Conservation (phyloP, 2,329 filamentous ascomycete genomes). For the Fusarium redolens region DNA sequence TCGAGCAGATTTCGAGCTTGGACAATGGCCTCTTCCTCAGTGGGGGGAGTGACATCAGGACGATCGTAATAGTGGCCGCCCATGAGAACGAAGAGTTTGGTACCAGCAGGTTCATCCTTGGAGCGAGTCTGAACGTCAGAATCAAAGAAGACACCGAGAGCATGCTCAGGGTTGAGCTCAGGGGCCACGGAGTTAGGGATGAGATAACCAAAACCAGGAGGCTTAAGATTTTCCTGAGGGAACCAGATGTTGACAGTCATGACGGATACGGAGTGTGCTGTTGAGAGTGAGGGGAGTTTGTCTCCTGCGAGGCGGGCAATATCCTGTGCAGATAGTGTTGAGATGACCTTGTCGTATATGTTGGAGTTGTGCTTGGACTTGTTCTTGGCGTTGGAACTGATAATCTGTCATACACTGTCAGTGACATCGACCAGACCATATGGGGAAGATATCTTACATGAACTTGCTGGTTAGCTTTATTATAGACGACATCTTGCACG, state of each 20-base stretch:
- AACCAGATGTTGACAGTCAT: conserved; percentile 96
- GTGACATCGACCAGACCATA: neutral
- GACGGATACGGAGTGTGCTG: conserved; percentile 78
- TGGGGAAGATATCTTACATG: conserved; percentile 50
- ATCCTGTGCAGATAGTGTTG: conserved; percentile 67
- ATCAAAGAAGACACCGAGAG: conserved; percentile 93
- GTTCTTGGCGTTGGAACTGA: conserved; percentile 13
- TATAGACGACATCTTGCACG: conserved; percentile 60
- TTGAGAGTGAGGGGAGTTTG: conserved; percentile 60
- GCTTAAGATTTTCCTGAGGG: conserved; percentile 69
- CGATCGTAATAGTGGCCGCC: conserved; percentile 89
- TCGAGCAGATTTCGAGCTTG: conserved; percentile 78
- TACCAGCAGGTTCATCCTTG: conserved; percentile 70
- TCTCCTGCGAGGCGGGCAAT: conserved; percentile 54
- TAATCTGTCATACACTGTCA: conserved; percentile 30
- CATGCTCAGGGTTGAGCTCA: conserved; percentile 82
- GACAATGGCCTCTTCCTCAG: conserved; percentile 71
- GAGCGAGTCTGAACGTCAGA: conserved; percentile 66
- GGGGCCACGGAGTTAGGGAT: conserved; percentile 79
- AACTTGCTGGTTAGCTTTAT: conserved; percentile 52
- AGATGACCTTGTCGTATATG: conserved; percentile 69
- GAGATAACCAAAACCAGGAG: conserved; percentile 88
- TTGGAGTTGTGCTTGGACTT: neutral
- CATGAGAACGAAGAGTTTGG: conserved; percentile 93
- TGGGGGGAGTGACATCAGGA: conserved; percentile 59